These are phyloP conservation scores for Aspergillus bombycis DNA, from an alignment of 2,329 filamentous ascomycete genomes.

Conservation along the genomic window DNA sequence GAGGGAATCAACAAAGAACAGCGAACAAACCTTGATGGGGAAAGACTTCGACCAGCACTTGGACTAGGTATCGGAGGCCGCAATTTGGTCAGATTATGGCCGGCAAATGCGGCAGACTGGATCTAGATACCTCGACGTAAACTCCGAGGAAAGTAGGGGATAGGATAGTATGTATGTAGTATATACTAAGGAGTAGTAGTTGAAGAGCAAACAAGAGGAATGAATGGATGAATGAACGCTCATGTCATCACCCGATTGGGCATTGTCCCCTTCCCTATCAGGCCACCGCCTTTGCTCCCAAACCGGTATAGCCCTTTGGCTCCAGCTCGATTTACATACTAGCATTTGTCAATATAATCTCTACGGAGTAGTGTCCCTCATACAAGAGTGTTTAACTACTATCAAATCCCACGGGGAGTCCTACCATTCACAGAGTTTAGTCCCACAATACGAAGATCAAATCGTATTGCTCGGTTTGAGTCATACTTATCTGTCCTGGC, in stretches of 20 bases:
- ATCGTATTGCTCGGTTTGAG: not conserved
- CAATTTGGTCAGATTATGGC: not conserved
- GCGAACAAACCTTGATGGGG: not conserved
- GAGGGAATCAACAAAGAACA: not conserved
- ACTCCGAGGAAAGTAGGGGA: not conserved
- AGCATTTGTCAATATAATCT: not conserved
- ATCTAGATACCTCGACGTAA: not conserved
- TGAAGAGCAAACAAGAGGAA: not conserved
- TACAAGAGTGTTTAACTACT: no score
- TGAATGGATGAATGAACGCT: not conserved
- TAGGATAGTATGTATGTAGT: not conserved
- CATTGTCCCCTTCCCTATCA: not conserved
- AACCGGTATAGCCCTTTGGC: not conserved
- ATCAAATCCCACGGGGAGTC: not conserved
- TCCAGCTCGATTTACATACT: not conserved
- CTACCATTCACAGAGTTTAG: not conserved
- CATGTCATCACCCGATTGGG: not conserved
- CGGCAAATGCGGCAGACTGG: not conserved
- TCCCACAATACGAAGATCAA: not conserved
- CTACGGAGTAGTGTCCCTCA: no score
- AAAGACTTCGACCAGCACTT: not conserved
- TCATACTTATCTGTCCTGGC: no score
- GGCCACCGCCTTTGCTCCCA: constrained; percentile 1
- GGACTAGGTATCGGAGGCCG: not conserved
- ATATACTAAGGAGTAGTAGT: not conserved